These are phyloP conservation scores for Taphrina betulina DNA, from an alignment of 1,139 yeast species.

Conservation along the genomic window DNA sequence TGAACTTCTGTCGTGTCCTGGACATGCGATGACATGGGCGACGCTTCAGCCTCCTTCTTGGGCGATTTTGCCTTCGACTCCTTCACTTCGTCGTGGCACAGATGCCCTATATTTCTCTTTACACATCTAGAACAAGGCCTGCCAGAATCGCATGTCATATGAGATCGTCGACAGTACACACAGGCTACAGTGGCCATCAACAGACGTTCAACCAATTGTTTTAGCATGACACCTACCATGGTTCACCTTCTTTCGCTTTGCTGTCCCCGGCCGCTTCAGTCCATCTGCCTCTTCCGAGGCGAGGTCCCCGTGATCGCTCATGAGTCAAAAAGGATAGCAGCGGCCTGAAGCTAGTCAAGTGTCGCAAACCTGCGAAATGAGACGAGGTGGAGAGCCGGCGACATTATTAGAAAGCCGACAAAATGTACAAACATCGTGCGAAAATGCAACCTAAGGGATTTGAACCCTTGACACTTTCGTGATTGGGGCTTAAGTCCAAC, in stretches of 20 bases:
- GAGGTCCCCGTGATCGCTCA: too few relatives aligned
- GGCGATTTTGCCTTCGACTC: constrained; percentile 32
- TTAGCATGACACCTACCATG: constrained; percentile 4
- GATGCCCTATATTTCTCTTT: constrained; percentile 81
- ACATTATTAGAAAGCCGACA: too few relatives aligned
- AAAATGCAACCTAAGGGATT: too few relatives aligned
- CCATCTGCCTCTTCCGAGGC: not conserved
- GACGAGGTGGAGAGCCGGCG: too few relatives aligned
- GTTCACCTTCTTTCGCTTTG: constrained; percentile 30
- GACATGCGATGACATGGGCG: too few relatives aligned
- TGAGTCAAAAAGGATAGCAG: too few relatives aligned
- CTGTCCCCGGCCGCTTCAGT: constrained; percentile 2
- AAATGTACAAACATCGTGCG: too few relatives aligned
- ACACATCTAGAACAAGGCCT: constrained; percentile 88
- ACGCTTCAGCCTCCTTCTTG: not conserved
- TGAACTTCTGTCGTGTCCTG: too few relatives aligned
- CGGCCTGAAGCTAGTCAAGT: too few relatives aligned
- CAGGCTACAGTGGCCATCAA: constrained; percentile 59
- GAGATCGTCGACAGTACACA: constrained; percentile 88
- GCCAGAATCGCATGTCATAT: constrained; percentile 83
- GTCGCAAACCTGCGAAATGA: too few relatives aligned
- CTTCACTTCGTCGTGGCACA: constrained; percentile 76
- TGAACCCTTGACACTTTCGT: too few relatives aligned
- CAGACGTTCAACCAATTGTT: not conserved
- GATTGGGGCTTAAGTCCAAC: too few relatives aligned